Percentiles rank a stretch among this genome's conserved stretches.
Evolutionary conservation across 192 early-diverging fungal species (phyloP).

Genomic region (Globomyces pollinis-pini): DNA sequence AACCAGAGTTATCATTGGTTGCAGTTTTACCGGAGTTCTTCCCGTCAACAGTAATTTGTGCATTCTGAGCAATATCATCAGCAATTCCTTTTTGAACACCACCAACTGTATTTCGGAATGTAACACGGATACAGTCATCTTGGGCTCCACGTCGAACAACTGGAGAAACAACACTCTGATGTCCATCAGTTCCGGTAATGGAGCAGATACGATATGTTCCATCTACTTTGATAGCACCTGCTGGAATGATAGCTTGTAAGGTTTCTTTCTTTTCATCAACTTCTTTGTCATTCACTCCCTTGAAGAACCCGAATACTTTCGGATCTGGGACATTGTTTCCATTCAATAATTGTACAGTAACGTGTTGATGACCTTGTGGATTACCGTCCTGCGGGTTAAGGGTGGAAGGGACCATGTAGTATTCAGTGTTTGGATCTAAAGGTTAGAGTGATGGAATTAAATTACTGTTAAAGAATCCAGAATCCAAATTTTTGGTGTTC

Average conservation of each 20-base stretch:
- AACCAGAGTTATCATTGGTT: conserved; percentile 8
- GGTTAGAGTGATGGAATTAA: too few relatives aligned
- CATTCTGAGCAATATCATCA: conserved; percentile 9
- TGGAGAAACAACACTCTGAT: conserved; percentile 35
- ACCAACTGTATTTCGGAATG: conserved; percentile 6
- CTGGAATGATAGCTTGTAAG: conserved; percentile 24
- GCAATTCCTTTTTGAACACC: background rate
- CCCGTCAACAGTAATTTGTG: background rate
- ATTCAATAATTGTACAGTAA: conserved; percentile 26
- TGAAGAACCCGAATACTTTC: conserved; percentile 15
- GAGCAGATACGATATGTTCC: conserved; percentile 29
- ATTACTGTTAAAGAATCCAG: conserved; percentile 43
- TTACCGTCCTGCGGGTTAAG: conserved; percentile 24
- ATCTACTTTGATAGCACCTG: conserved; percentile 19
- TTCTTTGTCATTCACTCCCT: conserved; percentile 25
- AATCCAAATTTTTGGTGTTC: conserved; percentile 24
- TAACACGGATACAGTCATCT: conserved; percentile 38
- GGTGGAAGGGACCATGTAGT: conserved; percentile 35
- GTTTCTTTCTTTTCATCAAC: conserved; percentile 11
- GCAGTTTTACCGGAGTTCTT: background rate
- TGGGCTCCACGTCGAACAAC: conserved; percentile 34
- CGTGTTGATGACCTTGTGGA: conserved; percentile 38
- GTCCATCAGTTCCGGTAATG: conserved; percentile 22
- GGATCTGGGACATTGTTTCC: background rate
- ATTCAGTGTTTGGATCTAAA: conserved; percentile 24